Evolutionary conservation across 2,329 filamentous ascomycete species (phyloP).

Genomic region (Aspergillus persii): DNA sequence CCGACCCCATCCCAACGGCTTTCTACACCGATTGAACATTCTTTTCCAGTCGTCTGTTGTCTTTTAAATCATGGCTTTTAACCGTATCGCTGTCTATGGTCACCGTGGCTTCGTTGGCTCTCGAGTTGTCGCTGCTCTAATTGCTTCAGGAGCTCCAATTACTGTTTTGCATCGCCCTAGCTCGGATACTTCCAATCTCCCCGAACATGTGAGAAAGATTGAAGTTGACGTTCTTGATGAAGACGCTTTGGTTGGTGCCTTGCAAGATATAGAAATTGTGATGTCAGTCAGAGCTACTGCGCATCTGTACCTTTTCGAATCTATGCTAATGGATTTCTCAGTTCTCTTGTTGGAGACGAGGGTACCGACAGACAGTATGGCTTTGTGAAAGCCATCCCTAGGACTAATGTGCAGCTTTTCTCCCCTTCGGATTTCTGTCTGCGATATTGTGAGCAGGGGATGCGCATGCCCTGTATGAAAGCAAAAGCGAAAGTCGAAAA

Average conservation of each 20-base stretch:
- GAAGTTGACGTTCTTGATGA: slow-evolving; percentile 17
- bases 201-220: slow-evolving; percentile 2
- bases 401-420: slow-evolving; percentile 18
- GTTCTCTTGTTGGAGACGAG: slow-evolving; percentile 20
- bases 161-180: slow-evolving; percentile 15
- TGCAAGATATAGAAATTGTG: slow-evolving; percentile 20
- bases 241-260: slow-evolving; percentile 3
- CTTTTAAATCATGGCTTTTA: slow-evolving; percentile 36
- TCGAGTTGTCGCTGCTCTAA: slow-evolving; percentile 11
- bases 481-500: slow-evolving; percentile 14
- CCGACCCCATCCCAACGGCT: no score
- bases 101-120: slow-evolving; percentile 20
- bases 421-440: slow-evolving; percentile 15
- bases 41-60: background rate
- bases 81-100: slow-evolving; percentile 23
- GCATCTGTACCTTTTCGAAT: background rate
- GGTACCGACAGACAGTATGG: slow-evolving; percentile 10
- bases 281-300: slow-evolving; percentile 12
- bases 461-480: slow-evolving; percentile 7
- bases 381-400: slow-evolving; percentile 17
- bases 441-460: slow-evolving; percentile 13
- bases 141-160: slow-evolving; percentile 14
- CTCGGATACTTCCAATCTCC: slow-evolving; percentile 13
- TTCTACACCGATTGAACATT: no score
- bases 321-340: slow-evolving; percentile 3